phyloP scores from a whole-genome alignment of 345 rosid genomes.

The Sonneratia caseolaris region DNA sequence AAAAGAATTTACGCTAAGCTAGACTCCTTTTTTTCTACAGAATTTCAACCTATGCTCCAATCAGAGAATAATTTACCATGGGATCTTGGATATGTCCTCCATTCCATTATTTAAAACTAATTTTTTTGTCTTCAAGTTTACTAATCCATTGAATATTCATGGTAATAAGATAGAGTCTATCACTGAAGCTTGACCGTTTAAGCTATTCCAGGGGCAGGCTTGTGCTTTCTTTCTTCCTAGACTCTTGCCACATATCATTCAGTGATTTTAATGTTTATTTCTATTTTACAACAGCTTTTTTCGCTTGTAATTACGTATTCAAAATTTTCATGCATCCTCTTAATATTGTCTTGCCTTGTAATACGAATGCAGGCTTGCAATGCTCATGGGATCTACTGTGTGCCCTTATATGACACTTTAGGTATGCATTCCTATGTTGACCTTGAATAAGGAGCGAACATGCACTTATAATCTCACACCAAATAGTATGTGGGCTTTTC shows the following conservation, averaged over 20 bases:
- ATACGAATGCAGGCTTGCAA: conserved; percentile 78
- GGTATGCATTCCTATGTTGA: conserved; percentile 33
- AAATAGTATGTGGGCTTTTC: no score
- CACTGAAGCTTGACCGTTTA: neutral
- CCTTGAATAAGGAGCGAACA: neutral
- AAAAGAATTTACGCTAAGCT: neutral
- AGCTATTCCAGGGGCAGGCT: neutral
- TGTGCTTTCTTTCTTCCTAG: neutral
- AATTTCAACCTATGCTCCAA: neutral
- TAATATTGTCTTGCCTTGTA: conserved; percentile 4
- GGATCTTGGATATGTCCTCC: neutral
- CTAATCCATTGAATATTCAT: neutral
- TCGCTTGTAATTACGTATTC: neutral
- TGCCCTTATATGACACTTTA: conserved; percentile 92
- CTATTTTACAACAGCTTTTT: neutral
- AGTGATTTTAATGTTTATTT: neutral
- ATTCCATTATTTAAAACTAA: neutral
- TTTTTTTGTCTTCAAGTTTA: neutral
- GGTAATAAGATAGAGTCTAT: neutral
- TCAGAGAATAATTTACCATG: neutral
- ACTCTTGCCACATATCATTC: neutral
- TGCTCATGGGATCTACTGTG: conserved; percentile 94
- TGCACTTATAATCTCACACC: no score
- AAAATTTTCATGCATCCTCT: neutral
- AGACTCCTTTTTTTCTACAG: neutral